A percentile compares a stretch with the other conserved stretches of the same genome.
phyloP scores from a whole-genome alignment of 176 grass and related monocot genomes.

The Triticum aestivum region IWGSC_CS_RefSeq_v2.1 NC_057797.1:117854994-117855493 shows the following conservation, averaged over 20 bases:
- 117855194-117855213: constrained; percentile 63
- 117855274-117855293: constrained; percentile 30
- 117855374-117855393: constrained; percentile 83
- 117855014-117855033: background rate
- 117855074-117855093: background rate
- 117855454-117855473: background rate
- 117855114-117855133: constrained; percentile 1
- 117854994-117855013: background rate
- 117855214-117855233: constrained; percentile 82
- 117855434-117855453: constrained; percentile 42
- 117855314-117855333: background rate
- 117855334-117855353: background rate
- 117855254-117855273: constrained; percentile 63
- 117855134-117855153: background rate
- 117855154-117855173: no score
- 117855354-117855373: constrained; percentile 43
- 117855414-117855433: constrained; percentile 42
- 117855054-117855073: background rate
- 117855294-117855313: background rate
- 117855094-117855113: constrained; percentile 10
- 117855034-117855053: background rate
- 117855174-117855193: constrained; percentile 73
- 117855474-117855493: background rate
- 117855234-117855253: constrained; percentile 87
- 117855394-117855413: constrained; percentile 88